Evolutionary conservation across 2,329 filamentous ascomycete species (phyloP).

Genomic region (Aspergillus candidus): DNA sequence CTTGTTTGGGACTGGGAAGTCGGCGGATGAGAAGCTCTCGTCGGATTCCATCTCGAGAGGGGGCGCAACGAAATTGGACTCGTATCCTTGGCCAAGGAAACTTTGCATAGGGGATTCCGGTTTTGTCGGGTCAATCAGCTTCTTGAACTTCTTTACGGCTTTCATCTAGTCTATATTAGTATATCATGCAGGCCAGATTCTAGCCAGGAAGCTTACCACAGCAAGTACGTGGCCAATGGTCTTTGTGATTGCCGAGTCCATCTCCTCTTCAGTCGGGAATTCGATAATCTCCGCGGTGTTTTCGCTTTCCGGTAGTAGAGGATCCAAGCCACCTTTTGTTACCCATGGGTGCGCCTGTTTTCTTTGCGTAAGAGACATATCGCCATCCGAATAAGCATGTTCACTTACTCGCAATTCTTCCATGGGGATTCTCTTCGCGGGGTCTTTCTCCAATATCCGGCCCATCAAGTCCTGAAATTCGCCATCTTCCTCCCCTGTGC

Average conservation of each 20-base stretch:
- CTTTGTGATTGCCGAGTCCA: conserved; percentile 82
- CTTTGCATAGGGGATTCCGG: conserved; percentile 48
- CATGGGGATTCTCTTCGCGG: conserved; percentile 76
- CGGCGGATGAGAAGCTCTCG: conserved; percentile 26
- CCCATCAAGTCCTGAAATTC: conserved; percentile 69
- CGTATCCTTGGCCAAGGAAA: conserved; percentile 52
- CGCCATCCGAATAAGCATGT: neutral
- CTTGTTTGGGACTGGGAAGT: conserved; percentile 12
- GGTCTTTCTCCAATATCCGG: conserved; percentile 76
- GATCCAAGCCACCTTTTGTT: conserved; percentile 70
- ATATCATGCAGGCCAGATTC: neutral
- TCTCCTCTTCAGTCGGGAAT: conserved; percentile 80
- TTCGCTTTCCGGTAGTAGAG: conserved; percentile 71
- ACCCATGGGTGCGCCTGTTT: conserved; percentile 85
- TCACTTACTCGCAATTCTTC: conserved; percentile 66
- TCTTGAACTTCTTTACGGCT: conserved; percentile 84
- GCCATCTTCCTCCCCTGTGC: conserved; percentile 59
- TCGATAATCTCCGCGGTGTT: conserved; percentile 79
- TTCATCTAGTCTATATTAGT: conserved; percentile 57
- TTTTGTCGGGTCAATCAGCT: conserved; percentile 56
- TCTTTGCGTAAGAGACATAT: conserved; percentile 3
- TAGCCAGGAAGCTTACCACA: conserved; percentile 51
- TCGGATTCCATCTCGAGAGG: conserved; percentile 47
- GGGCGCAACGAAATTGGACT: conserved; percentile 52
- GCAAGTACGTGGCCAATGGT: conserved; percentile 82